phyloP scores from a whole-genome alignment of 768 basidiomycete species.

The Boletus vermiculosoides region DNA sequence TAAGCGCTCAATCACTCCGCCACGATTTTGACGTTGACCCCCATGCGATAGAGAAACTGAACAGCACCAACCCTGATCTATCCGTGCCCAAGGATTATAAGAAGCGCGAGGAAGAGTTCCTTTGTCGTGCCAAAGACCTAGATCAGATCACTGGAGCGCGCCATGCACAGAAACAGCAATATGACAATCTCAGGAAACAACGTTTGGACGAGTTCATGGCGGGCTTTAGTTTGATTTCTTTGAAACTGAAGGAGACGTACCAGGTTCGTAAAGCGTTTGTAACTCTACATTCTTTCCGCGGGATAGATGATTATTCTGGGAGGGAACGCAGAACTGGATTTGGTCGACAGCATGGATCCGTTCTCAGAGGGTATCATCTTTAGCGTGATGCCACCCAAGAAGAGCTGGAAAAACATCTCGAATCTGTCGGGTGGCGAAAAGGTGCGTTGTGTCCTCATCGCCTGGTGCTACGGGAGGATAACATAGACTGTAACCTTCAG shows the following conservation, averaged over 20 bases:
- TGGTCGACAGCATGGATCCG: conserved; percentile 97
- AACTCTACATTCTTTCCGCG: background rate
- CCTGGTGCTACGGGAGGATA: background rate
- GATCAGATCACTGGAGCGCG: conserved; percentile 72
- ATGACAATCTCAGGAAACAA: conserved; percentile 83
- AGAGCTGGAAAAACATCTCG: conserved; percentile 98
- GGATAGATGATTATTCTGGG: conserved; percentile 96
- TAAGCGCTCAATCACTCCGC: conserved; percentile 27
- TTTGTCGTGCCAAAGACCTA: conserved; percentile 84
- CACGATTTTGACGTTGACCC: conserved; percentile 58
- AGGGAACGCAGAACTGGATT: conserved; percentile 95
- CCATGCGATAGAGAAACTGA: conserved; percentile 66
- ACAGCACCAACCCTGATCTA: conserved; percentile 82
- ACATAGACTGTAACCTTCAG: conserved; percentile 35
- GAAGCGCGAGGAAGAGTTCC: conserved; percentile 87
- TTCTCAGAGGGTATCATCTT: conserved; percentile 99
- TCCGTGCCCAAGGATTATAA: conserved; percentile 87
- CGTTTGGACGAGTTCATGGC: conserved; percentile 95
- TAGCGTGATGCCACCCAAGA: conserved; percentile 99
- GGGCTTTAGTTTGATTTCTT: conserved; percentile 87
- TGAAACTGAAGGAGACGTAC: conserved; percentile 99
- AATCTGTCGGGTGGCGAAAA: conserved; percentile 99
- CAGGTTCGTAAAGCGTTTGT: conserved; percentile 62
- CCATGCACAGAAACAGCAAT: conserved; percentile 79
- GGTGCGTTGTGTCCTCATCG: conserved; percentile 42